phyloP scores from a whole-genome alignment of 805 yeast genomes.

The Lachancea sp. region DNA sequence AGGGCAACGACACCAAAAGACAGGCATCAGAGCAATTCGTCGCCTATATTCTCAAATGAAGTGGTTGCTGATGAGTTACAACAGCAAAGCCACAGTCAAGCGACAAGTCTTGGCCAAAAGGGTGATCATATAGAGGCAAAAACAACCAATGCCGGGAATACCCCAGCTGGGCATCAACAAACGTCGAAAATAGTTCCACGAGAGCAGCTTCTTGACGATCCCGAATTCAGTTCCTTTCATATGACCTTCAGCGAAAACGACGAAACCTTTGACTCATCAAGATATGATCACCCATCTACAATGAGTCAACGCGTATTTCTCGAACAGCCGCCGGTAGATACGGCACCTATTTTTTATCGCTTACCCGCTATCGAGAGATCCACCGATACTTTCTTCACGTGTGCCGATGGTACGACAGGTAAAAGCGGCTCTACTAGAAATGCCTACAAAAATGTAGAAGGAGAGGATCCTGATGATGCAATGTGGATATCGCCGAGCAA shows the following conservation, averaged over 20 bases:
- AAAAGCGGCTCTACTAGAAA: background rate
- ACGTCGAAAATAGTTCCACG: background rate
- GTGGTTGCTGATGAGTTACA: too few relatives aligned
- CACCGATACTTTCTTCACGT: constrained; percentile 9
- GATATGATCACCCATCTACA: background rate
- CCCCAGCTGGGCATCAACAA: too few relatives aligned
- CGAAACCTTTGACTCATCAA: constrained; percentile 6
- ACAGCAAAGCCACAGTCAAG: too few relatives aligned
- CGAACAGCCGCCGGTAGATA: background rate
- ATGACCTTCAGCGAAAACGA: constrained; percentile 25
- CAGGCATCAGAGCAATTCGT: too few relatives aligned
- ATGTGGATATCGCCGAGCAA: constrained; percentile 33
- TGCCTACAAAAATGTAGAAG: background rate
- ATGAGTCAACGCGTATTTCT: constrained; percentile 6
- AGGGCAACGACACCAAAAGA: background rate
- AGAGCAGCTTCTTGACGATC: constrained; percentile 15
- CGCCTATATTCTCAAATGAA: too few relatives aligned
- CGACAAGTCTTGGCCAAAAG: too few relatives aligned
- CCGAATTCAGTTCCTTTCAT: constrained; percentile 30
- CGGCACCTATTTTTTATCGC: constrained; percentile 15
- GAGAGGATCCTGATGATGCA: constrained; percentile 22
- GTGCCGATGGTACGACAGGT: constrained; percentile 1
- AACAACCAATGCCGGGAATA: too few relatives aligned
- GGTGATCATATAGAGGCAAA: too few relatives aligned
- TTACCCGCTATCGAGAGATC: constrained; percentile 8